phyloP scores from a whole-genome alignment of 495 filamentous ascomycete genomes.

The Hypoxylon cercidicola region DNA sequence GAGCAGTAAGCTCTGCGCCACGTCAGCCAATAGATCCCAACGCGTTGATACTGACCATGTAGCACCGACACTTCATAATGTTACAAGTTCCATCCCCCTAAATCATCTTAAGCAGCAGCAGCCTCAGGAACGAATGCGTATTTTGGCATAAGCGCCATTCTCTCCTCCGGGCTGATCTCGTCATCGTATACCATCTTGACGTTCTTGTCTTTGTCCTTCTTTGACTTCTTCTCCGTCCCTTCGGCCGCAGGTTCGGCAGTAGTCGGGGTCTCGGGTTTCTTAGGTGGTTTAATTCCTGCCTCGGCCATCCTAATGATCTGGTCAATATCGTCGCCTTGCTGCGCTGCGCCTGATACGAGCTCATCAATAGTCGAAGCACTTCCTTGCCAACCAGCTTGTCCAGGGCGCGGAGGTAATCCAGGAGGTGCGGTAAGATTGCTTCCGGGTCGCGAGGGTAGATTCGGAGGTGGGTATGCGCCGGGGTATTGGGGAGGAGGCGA shows the following conservation, averaged over 20 bases:
- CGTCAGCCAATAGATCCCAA: conserved; percentile 19
- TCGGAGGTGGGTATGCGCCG: conserved; percentile 52
- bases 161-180: conserved; percentile 85
- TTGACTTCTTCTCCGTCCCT: conserved; percentile 70
- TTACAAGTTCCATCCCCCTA: conserved; percentile 9
- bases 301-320: conserved; percentile 68
- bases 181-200: conserved; percentile 81
- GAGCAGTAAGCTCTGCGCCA: conserved; percentile 6
- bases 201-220: conserved; percentile 75
- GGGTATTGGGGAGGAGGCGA: conserved; percentile 50
- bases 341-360: conserved; percentile 64
- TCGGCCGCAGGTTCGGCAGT: conserved; percentile 52
- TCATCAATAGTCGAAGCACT: conserved; percentile 69
- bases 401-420: conserved; percentile 51
- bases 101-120: conserved; percentile 31
- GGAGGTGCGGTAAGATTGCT: conserved; percentile 44
- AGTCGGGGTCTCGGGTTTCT: conserved; percentile 56
- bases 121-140: conserved; percentile 78
- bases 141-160: conserved; percentile 79
- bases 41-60: conserved; percentile 11
- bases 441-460: conserved; percentile 55
- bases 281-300: conserved; percentile 63
- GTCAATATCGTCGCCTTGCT: conserved; percentile 64
- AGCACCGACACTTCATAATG: conserved; percentile 23
- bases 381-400: conserved; percentile 50